phyloP scores from a whole-genome alignment of 345 rosid genomes.

The Syzygium grande region DNA sequence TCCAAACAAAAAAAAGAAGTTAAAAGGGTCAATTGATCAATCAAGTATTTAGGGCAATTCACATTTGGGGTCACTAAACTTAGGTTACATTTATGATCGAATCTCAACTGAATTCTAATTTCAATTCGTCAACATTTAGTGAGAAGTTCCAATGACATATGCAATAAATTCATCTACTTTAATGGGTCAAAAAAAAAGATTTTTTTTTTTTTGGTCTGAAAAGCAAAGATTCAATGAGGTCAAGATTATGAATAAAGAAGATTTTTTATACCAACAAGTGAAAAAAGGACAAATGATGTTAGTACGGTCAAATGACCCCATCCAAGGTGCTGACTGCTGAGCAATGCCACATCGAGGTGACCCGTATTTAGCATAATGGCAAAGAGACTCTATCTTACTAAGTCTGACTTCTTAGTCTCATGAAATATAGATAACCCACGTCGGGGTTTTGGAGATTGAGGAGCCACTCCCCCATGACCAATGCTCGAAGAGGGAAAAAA shows the following conservation, averaged over 20 bases:
- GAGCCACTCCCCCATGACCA: not conserved
- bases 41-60: not conserved
- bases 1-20: not conserved
- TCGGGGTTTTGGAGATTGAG: not conserved
- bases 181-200: not conserved
- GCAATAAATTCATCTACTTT: not conserved
- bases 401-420: not conserved
- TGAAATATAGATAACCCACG: not conserved
- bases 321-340: not conserved
- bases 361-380: not conserved
- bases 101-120: not conserved
- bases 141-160: not conserved
- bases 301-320: not conserved
- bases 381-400: not conserved
- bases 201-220: not conserved
- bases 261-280: not conserved
- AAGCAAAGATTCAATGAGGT: not conserved
- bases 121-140: not conserved
- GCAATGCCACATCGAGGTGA: not conserved
- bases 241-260: not conserved
- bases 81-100: not conserved
- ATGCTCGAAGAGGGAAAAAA: not conserved
- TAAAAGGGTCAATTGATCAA: not conserved
- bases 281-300: not conserved
- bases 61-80: not conserved